Evolutionary conservation across 2,329 filamentous ascomycete genomes (phyloP).

Genomic region (Sarocladium strictum): DNA sequence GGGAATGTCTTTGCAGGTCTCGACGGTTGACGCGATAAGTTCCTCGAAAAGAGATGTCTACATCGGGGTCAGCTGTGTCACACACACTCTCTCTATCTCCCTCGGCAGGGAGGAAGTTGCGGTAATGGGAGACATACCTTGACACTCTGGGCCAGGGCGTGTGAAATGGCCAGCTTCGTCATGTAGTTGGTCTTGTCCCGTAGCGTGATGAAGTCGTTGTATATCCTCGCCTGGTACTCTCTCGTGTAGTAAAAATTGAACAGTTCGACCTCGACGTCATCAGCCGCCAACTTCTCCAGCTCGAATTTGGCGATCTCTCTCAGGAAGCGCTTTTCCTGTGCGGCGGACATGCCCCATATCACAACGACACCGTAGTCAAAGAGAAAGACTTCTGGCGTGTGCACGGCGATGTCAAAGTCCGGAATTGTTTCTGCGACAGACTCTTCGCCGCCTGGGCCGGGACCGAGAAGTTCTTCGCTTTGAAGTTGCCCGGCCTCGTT

Average conservation of each 20-base stretch:
- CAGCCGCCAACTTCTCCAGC: constrained; percentile 77
- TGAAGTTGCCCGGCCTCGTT: constrained; percentile 19
- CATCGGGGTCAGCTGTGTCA: neutral
- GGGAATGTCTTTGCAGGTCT: constrained; percentile 87
- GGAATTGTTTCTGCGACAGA: constrained; percentile 41
- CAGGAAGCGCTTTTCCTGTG: constrained; percentile 83
- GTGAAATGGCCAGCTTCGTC: constrained; percentile 94
- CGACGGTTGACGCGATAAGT: constrained; percentile 87
- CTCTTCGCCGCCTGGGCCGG: constrained; percentile 26
- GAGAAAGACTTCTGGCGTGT: constrained; percentile 90
- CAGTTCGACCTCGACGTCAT: constrained; percentile 90
- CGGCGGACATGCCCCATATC: constrained; percentile 95
- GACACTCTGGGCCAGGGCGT: constrained; percentile 91
- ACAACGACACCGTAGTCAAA: constrained; percentile 98
- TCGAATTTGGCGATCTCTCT: constrained; percentile 95
- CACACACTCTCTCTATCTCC: no score
- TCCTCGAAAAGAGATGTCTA: constrained; percentile 94
- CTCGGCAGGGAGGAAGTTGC: constrained; percentile 9
- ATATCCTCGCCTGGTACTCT: constrained; percentile 96
- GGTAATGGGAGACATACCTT: constrained; percentile 66
- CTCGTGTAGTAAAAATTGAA: constrained; percentile 99
- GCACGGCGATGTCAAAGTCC: constrained; percentile 81
- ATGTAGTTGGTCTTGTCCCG: constrained; percentile 95
- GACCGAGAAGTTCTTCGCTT: constrained; percentile 28
- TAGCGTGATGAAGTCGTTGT: constrained; percentile 97